Percentiles rank a stretch among this genome's conserved stretches.
phyloP scores from a whole-genome alignment of 139 green algal genomes.

The Zygnema circumcarinatum region DNA sequence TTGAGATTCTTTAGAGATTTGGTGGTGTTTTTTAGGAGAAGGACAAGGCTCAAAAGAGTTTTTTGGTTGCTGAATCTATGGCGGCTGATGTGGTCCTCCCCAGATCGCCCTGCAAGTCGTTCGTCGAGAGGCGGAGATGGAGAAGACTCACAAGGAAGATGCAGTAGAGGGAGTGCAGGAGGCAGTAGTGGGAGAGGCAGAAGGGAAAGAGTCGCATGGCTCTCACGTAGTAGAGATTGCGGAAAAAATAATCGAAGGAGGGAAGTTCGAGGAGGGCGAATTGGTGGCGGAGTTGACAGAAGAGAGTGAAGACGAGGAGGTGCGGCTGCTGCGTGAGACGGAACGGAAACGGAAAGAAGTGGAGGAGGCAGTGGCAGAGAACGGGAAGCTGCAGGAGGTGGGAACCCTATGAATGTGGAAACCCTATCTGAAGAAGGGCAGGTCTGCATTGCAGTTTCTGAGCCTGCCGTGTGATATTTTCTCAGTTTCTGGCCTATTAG shows the following conservation, averaged over 20 bases:
- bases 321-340: background rate
- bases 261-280: conserved; percentile 28
- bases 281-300: conserved; percentile 10
- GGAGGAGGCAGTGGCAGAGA: background rate
- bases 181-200: background rate
- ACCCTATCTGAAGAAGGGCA: too few species aligned
- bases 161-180: conserved; percentile 8
- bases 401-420: too few species aligned
- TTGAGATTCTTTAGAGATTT: too few species aligned
- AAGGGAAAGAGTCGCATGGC: background rate
- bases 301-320: conserved; percentile 6
- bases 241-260: conserved; percentile 51
- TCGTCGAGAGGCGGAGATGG: conserved; percentile 20
- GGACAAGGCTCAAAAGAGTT: too few species aligned
- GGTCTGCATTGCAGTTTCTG: too few species aligned
- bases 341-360: conserved; percentile 64
- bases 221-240: background rate
- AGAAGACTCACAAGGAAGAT: conserved; percentile 21
- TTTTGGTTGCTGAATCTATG: too few species aligned
- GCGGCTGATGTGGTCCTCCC: too few species aligned
- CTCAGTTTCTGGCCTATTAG: too few species aligned
- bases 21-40: too few species aligned
- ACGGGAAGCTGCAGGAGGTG: background rate
- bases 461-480: too few species aligned
- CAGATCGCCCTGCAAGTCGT: conserved; percentile 45